Evolutionary conservation across 129 eudicot species (phyloP).

Genomic region (Ambrosia artemisiifolia): DNA sequence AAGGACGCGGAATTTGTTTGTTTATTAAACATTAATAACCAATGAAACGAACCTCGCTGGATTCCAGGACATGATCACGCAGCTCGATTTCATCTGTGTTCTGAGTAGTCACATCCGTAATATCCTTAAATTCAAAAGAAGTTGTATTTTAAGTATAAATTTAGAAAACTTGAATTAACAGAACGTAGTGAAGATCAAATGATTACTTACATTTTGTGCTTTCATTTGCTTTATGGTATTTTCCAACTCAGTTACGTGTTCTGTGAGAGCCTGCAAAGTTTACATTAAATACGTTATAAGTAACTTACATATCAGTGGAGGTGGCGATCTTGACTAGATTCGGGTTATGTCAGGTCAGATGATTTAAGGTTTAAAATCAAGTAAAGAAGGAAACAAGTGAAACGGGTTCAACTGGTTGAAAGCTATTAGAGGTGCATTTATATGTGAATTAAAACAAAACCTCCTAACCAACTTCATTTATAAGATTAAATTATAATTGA

Average conservation of each 20-base stretch:
- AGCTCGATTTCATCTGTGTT: constrained; percentile 36
- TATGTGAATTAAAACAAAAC: not conserved
- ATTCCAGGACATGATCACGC: constrained; percentile 34
- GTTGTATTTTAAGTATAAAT: not conserved
- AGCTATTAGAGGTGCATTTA: not conserved
- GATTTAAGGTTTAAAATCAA: not conserved
- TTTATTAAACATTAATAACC: not conserved
- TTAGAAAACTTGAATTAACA: not conserved
- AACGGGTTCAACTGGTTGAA: not conserved
- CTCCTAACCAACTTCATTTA: not conserved
- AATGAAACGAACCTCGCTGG: constrained; percentile 37
- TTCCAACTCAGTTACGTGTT: constrained; percentile 89
- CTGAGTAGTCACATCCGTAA: constrained; percentile 20
- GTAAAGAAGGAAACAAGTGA: not conserved
- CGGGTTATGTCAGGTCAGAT: not conserved
- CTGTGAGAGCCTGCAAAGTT: constrained; percentile 78
- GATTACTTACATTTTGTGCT: constrained; percentile 61
- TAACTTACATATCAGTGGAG: not conserved
- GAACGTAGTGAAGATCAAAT: not conserved
- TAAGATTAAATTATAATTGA: not conserved
- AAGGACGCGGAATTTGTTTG: not conserved
- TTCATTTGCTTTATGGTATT: constrained; percentile 65
- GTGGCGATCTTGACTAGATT: not conserved
- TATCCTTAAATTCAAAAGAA: constrained; percentile 23
- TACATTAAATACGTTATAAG: not conserved